phyloP scores from a whole-genome alignment of 2,329 filamentous ascomycete species.

The Trichophyton schoenleinii region DNA sequence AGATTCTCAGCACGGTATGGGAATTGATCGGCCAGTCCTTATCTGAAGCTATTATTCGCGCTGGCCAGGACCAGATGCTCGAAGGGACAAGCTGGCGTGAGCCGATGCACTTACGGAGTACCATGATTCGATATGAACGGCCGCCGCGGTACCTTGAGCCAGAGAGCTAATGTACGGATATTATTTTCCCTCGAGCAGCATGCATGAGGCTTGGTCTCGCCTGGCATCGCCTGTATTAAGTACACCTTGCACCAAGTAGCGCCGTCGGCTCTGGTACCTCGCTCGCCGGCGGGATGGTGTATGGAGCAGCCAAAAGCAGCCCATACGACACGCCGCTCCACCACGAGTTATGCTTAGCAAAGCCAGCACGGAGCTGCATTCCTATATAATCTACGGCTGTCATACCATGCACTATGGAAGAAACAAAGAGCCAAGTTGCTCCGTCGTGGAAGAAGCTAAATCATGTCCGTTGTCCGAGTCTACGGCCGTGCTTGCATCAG shows the following conservation, averaged over 20 bases:
- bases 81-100: too few relatives aligned
- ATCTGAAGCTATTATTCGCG: too few relatives aligned
- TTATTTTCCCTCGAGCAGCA: neutral
- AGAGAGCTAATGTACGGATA: neutral
- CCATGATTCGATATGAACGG: neutral
- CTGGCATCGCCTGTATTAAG: neutral
- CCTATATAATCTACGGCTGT: neutral
- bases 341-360: neutral
- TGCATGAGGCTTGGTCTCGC: neutral
- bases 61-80: too few relatives aligned
- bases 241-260: neutral
- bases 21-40: too few relatives aligned
- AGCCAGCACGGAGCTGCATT: neutral
- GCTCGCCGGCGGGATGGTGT: neutral
- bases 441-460: slow-evolving; percentile 1
- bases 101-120: neutral
- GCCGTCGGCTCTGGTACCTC: too few relatives aligned
- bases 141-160: neutral
- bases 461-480: slow-evolving; percentile 1
- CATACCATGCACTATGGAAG: neutral
- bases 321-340: neutral
- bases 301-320: neutral
- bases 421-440: neutral
- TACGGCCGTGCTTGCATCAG: slow-evolving; percentile 3
- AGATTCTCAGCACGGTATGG: too few relatives aligned